These are phyloP conservation scores for Balansia obtecta DNA, from an alignment of 2,329 filamentous ascomycete species.

Conservation along the genomic window DNA sequence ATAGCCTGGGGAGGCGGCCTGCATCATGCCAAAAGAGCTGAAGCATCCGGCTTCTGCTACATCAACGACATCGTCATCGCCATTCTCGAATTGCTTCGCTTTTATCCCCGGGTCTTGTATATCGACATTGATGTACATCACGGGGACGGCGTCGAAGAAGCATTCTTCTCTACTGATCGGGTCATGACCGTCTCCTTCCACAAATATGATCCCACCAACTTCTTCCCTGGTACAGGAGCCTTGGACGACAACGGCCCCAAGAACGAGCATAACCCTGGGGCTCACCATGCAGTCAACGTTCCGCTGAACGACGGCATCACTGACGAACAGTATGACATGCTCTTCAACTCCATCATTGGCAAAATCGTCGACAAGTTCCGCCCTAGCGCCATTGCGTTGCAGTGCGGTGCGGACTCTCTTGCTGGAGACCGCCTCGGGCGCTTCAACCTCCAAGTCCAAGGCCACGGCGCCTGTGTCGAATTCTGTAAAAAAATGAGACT, in stretches of 20 bases:
- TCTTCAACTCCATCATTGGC: slow-evolving; percentile 74
- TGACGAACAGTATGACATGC: slow-evolving; percentile 73
- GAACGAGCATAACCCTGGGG: slow-evolving; percentile 73
- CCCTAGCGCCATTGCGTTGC: slow-evolving; percentile 84
- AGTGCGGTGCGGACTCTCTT: slow-evolving; percentile 90
- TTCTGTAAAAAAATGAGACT: slow-evolving; percentile 73
- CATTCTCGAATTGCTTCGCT: slow-evolving; percentile 74
- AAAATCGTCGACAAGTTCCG: slow-evolving; percentile 70
- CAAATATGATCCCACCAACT: slow-evolving; percentile 75
- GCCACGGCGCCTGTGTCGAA: slow-evolving; percentile 81
- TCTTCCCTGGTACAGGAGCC: slow-evolving; percentile 86
- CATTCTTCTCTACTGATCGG: slow-evolving; percentile 78
- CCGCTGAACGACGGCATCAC: slow-evolving; percentile 85
- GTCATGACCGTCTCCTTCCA: slow-evolving; percentile 94
- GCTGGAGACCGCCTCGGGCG: slow-evolving; percentile 86
- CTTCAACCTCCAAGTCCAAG: slow-evolving; percentile 94
- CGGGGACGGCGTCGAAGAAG: slow-evolving; percentile 82
- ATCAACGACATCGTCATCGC: slow-evolving; percentile 97
- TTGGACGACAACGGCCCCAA: slow-evolving; percentile 75
- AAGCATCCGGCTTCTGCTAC: slow-evolving; percentile 95
- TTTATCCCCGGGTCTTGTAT: slow-evolving; percentile 78
- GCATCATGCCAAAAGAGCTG: slow-evolving; percentile 89
- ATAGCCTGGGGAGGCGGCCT: slow-evolving; percentile 96
- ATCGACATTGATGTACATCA: slow-evolving; percentile 93
- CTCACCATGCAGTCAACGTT: slow-evolving; percentile 83